phyloP scores from a whole-genome alignment of 768 basidiomycete species.

The Trichaptum fuscoviolaceum region DNA sequence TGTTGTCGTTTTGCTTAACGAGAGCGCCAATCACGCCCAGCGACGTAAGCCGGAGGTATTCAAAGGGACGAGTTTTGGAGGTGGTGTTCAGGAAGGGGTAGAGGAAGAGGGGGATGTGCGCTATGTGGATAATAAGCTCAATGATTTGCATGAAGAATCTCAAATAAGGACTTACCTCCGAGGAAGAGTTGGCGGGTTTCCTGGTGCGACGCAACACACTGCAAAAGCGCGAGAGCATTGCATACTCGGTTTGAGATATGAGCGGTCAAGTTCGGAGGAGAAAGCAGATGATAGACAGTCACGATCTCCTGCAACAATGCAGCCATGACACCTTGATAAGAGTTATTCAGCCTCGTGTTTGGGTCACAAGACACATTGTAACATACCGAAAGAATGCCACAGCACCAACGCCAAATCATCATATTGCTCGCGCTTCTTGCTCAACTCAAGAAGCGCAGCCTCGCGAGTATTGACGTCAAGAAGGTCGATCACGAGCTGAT shows the following conservation, averaged over 20 bases:
- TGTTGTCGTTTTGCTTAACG: conserved; percentile 99
- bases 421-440: conserved; percentile 98
- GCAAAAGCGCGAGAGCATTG: conserved; percentile 94
- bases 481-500: conserved; percentile 81
- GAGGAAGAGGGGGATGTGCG: conserved; percentile 91
- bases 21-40: conserved; percentile 99
- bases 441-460: conserved; percentile 86
- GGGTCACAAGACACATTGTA: background rate
- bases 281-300: conserved; percentile 93
- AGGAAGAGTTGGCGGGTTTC: conserved; percentile 95
- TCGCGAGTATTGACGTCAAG: conserved; percentile 83
- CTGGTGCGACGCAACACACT: conserved; percentile 96
- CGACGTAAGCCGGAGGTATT: conserved; percentile 97
- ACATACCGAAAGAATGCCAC: conserved; percentile 95
- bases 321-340: conserved; percentile 84
- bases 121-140: conserved; percentile 32
- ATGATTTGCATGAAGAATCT: background rate
- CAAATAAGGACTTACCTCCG: conserved; percentile 57
- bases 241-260: conserved; percentile 98
- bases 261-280: conserved; percentile 92
- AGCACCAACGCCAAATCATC: conserved; percentile 96
- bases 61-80: conserved; percentile 98
- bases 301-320: conserved; percentile 96
- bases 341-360: conserved; percentile 7
- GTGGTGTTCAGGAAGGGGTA: conserved; percentile 99